Evolutionary conservation across 208 protist species (phyloP).

Genomic region (Kentomonas sorsogonicus): DNA sequence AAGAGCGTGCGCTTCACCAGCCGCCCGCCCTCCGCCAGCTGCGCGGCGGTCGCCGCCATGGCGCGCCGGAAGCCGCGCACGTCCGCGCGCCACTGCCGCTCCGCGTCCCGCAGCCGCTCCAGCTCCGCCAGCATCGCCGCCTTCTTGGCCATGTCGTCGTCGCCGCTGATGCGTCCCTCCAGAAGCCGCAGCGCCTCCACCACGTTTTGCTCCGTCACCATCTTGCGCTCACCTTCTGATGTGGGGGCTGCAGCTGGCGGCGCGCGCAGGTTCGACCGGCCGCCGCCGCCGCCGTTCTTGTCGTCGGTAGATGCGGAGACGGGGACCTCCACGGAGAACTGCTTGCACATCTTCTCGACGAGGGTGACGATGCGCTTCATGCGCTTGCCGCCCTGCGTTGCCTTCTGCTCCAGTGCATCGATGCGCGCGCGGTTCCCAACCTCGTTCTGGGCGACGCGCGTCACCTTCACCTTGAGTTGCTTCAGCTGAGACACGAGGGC

Average conservation of each 20-base stretch:
- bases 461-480: too few relatives aligned
- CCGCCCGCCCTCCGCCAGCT: conserved; percentile 50
- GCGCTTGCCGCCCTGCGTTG: background rate
- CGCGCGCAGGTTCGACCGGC: too few relatives aligned
- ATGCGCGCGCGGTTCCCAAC: too few relatives aligned
- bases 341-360: conserved; percentile 16
- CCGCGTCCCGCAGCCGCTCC: conserved; percentile 25
- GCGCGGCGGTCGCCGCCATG: conserved; percentile 45
- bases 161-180: conserved; percentile 24
- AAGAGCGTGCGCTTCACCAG: conserved; percentile 62
- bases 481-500: too few relatives aligned
- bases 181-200: conserved; percentile 46
- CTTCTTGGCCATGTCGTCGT: conserved; percentile 23
- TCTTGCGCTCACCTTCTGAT: background rate
- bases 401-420: background rate
- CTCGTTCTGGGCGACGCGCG: too few relatives aligned
- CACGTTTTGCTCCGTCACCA: conserved; percentile 46
- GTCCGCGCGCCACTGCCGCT: conserved; percentile 39
- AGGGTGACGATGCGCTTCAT: conserved; percentile 18
- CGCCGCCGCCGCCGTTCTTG: background rate
- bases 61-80: conserved; percentile 47
- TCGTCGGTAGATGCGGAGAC: background rate
- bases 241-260: too few relatives aligned
- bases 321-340: conserved; percentile 18
- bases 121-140: conserved; percentile 25